Conservation (phyloP, 306 rosid species). For the Boehmeria nivea region DNA sequence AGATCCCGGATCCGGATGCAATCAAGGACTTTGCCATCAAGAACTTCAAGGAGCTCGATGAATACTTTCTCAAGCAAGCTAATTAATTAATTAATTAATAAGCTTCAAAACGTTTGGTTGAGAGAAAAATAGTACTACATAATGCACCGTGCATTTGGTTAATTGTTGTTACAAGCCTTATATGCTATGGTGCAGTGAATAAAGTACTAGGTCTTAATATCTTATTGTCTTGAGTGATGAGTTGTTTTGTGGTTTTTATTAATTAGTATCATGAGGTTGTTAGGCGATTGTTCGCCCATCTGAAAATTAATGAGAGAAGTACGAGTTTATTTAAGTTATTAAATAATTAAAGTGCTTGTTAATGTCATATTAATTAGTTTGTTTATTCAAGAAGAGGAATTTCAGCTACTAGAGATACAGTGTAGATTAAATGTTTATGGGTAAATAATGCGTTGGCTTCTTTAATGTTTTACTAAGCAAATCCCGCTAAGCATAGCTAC, state of each 20-base stretch:
- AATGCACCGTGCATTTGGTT: neutral
- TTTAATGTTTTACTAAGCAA: too few species aligned
- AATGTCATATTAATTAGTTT: neutral
- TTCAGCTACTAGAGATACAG: too few species aligned
- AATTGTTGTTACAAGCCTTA: neutral
- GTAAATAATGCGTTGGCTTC: too few species aligned
- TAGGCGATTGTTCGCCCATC: too few species aligned
- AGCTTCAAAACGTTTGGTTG: neutral
- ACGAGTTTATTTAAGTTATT: neutral
- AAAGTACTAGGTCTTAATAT: neutral
- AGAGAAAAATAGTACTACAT: neutral
- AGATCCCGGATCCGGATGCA: constrained; percentile 53
- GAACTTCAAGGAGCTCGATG: constrained; percentile 72
- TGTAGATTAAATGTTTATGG: too few species aligned
- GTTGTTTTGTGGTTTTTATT: neutral
- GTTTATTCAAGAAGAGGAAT: neutral
- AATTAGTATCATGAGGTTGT: too few species aligned
- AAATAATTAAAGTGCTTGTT: neutral
- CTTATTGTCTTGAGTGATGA: too few species aligned
- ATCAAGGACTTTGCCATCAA: constrained; percentile 68
- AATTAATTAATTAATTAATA: too few species aligned
- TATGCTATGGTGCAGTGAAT: neutral
- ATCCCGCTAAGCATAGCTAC: too few species aligned
- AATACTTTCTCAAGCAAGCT: constrained; percentile 26
- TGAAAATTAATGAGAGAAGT: neutral